Evolutionary conservation across 768 basidiomycete genomes (phyloP), one percentile per base, ranked within the genome.

Genomic region (Boletus sp.): DNA sequence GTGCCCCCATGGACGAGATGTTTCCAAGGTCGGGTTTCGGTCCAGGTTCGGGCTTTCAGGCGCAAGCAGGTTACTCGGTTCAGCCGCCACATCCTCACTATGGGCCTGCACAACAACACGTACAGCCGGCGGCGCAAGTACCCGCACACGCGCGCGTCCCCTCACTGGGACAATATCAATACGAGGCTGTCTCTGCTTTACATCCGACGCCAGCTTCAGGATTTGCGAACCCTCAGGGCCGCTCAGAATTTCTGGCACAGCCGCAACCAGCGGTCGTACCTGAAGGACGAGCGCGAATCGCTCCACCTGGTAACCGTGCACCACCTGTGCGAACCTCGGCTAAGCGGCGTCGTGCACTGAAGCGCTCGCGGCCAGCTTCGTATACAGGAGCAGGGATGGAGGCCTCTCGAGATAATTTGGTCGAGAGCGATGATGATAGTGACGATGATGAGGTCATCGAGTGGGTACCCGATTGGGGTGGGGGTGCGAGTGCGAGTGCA

Each of bases 361-460:
- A 70, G 40, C 69, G 69, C 11, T 48, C 5, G 34, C 50, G 64
- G 34, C 51, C 43, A 17, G 55, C 53, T 38, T 3, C 47, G 2
- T 41, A 58, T 14, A 19, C 44, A 5, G 53, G 47, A 4, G 7
- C 29, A 19, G 21, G 34, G 10, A 47, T 41, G 1, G 44, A 49
- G 5, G 19, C 47, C 9, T 21, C 51, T 41, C 52, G 51, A 42
- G 29, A 40, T 13, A 51, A 56, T 34, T 7, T 55, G 11, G 45
- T 23, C 8, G 59, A 64, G n/a, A 70, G 69, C 21, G 70, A 70
- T 2, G 63, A 64, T 21, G 69, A 70, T 2, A 72, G 66, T 9
- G 69, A 70, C 0, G 69, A 70, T 1, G 69, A 72, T 1, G 69
- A 70, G 2, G 43, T 63, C 21, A 27, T 50, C 21, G 69, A 70